Conservation (phyloP, 257 asterid genomes). For the Solanum etuberosum region DNA sequence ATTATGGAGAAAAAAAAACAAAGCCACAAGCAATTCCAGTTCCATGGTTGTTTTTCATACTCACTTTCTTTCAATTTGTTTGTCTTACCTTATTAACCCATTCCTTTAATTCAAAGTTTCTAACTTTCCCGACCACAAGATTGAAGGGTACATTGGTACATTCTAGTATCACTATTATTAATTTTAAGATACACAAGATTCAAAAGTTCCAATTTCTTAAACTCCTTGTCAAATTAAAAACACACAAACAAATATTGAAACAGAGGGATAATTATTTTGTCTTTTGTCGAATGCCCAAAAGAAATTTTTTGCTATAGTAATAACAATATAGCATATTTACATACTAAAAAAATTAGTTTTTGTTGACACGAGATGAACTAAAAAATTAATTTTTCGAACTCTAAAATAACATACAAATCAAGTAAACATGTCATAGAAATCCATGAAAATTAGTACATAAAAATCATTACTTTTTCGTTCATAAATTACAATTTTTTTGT, state of each 20-base stretch:
- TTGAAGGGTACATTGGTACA: no score
- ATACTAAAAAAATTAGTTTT: neutral
- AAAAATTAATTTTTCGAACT: no score
- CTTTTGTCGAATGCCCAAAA: neutral
- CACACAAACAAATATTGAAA: neutral
- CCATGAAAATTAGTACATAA: no score
- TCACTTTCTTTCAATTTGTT: neutral
- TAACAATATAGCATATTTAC: neutral
- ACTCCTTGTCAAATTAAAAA: neutral
- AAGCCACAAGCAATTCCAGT: neutral
- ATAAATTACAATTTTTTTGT: neutral
- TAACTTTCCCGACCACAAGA: neutral
- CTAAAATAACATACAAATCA: neutral
- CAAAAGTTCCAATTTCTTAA: neutral
- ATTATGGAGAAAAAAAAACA: neutral
- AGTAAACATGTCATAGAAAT: neutral
- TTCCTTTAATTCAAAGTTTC: neutral
- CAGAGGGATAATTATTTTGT: neutral
- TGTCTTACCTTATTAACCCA: neutral
- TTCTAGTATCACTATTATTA: no score
- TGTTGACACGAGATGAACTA: neutral
- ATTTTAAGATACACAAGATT: no score
- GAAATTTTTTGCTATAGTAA: neutral
- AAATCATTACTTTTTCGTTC: neutral
- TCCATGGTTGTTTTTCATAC: neutral